A percentile compares a stretch with the other conserved stretches of the same genome.
Evolutionary conservation across 257 asterid species (phyloP).

Genomic region (Solanum chiquidenum): DNA sequence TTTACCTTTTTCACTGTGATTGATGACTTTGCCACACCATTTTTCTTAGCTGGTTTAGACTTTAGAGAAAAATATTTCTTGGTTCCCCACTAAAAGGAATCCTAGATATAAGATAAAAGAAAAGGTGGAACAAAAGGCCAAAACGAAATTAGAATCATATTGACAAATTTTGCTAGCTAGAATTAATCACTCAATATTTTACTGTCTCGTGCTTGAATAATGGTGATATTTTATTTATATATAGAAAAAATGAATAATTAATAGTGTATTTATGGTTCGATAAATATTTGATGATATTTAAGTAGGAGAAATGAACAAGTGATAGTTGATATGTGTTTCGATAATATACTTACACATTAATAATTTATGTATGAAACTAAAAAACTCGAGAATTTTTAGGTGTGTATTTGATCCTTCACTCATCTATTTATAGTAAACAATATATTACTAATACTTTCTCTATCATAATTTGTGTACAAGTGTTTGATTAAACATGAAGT

Average conservation of each 20-base stretch:
- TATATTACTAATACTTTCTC: neutral
- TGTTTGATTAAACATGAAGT: neutral
- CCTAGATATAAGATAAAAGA: neutral
- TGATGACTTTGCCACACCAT: constrained; percentile 22
- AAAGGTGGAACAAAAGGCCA: constrained; percentile 22
- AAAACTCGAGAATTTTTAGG: too few species aligned
- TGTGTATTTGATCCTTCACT: too few species aligned
- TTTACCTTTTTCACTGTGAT: constrained; percentile 13
- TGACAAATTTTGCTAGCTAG: constrained; percentile 31
- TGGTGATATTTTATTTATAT: too few species aligned
- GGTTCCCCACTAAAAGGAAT: neutral
- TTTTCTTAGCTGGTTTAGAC: constrained; percentile 44
- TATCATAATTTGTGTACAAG: neutral
- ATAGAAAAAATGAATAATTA: too few species aligned
- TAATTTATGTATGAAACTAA: too few species aligned
- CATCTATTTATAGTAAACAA: too few species aligned
- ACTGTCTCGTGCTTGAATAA: neutral
- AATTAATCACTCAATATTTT: neutral
- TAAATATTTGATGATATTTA: too few species aligned
- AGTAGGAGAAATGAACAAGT: too few species aligned
- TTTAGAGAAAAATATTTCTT: constrained; percentile 30
- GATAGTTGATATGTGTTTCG: too few species aligned
- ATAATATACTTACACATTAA: too few species aligned
- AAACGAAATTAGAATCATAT: constrained; percentile 25
- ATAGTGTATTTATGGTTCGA: too few species aligned